Evolutionary conservation across 1,284 basidiomycete species (phyloP).

Genomic region (Cutaneotrichosporon daszewskae): DNA sequence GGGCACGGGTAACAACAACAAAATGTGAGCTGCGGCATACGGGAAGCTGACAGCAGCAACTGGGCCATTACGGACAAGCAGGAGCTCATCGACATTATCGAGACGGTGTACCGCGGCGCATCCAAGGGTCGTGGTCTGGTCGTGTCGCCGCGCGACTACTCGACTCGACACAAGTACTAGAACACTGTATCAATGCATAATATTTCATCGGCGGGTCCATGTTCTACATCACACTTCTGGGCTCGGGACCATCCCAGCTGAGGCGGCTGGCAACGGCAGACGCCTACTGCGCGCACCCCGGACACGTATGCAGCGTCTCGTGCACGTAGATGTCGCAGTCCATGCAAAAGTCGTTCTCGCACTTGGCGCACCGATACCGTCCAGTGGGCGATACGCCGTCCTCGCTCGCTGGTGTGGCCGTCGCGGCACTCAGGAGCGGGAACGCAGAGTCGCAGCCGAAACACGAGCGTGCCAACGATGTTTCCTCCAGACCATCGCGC

Average conservation of each 20-base stretch:
- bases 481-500: slow-evolving; percentile 33
- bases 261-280: too few relatives aligned
- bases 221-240: slow-evolving; percentile 4
- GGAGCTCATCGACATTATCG: slow-evolving; percentile 96
- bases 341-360: slow-evolving; percentile 56
- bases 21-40: slow-evolving; percentile 60
- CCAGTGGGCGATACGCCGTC: slow-evolving; percentile 71
- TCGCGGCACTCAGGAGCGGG: slow-evolving; percentile 26
- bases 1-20: slow-evolving; percentile 99
- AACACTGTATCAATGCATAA: background rate
- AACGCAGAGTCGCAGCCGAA: slow-evolving; percentile 69
- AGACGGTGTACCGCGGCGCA: slow-evolving; percentile 96
- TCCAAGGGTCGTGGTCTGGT: slow-evolving; percentile 97
- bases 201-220: background rate
- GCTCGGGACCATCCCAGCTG: too few relatives aligned
- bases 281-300: slow-evolving; percentile 50
- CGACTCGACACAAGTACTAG: slow-evolving; percentile 48
- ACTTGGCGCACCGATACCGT: slow-evolving; percentile 58
- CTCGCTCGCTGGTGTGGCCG: slow-evolving; percentile 46
- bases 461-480: slow-evolving; percentile 51
- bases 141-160: slow-evolving; percentile 66
- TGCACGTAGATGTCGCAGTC: slow-evolving; percentile 72
- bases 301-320: slow-evolving; percentile 67
- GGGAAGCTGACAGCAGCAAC: slow-evolving; percentile 56
- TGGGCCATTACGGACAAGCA: slow-evolving; percentile 98